These are phyloP conservation scores for Dissophora globulifera DNA, from an alignment of 192 early-diverging fungal genomes.

Conservation along the genomic window DNA sequence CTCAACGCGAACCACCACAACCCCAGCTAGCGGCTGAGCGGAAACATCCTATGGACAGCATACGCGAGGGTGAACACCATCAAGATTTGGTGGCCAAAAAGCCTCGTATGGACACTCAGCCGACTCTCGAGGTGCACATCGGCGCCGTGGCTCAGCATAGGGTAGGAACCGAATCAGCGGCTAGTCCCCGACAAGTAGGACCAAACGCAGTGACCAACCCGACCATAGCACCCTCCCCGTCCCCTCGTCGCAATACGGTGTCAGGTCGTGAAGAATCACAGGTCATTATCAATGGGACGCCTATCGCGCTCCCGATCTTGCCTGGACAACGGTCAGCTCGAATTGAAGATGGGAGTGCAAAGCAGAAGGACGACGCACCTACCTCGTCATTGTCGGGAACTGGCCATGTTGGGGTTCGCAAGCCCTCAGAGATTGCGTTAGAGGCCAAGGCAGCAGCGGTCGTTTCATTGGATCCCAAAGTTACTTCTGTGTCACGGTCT, in stretches of 20 bases:
- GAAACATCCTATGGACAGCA: constrained; percentile 14
- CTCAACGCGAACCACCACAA: too few relatives aligned
- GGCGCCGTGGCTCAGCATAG: too few relatives aligned
- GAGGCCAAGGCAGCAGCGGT: background rate
- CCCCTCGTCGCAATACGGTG: too few relatives aligned
- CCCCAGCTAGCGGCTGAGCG: background rate
- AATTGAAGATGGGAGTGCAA: background rate
- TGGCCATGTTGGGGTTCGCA: background rate
- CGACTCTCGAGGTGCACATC: too few relatives aligned
- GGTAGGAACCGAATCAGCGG: background rate
- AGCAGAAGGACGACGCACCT: background rate
- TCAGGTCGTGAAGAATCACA: background rate
- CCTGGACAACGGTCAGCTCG: background rate
- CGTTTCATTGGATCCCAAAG: background rate
- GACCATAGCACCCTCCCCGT: too few relatives aligned
- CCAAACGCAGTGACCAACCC: too few relatives aligned
- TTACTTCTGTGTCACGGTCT: background rate
- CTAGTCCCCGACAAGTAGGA: background rate
- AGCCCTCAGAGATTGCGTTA: background rate
- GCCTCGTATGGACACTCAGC: background rate
- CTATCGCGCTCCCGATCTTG: background rate
- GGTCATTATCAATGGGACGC: background rate
- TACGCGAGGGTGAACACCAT: background rate
- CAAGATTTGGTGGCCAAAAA: constrained; percentile 1
- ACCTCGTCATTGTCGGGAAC: too few relatives aligned